Percentiles rank a stretch among this genome's conserved stretches.
Conservation (phyloP, 805 yeast genomes). For the Starmerella apicola region DNA sequence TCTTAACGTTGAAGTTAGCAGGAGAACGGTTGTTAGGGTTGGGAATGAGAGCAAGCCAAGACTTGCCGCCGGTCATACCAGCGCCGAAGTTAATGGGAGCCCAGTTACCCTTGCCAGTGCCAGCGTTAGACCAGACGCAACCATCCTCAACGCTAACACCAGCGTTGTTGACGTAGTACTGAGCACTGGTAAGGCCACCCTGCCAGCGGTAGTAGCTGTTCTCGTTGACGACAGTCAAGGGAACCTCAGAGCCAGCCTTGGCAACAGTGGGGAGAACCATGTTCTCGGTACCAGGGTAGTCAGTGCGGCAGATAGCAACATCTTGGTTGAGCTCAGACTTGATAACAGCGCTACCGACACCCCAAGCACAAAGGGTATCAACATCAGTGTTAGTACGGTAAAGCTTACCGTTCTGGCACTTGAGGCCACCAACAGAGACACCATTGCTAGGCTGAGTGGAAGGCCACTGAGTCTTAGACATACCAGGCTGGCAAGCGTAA, state of each 20-base stretch:
- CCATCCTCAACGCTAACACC: constrained; percentile 86
- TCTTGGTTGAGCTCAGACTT: constrained; percentile 48
- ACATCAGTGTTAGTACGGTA: constrained; percentile 63
- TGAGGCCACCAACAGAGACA: constrained; percentile 86
- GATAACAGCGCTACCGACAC: constrained; percentile 55
- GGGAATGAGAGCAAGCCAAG: constrained; percentile 85
- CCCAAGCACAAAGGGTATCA: constrained; percentile 79
- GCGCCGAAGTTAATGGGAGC: constrained; percentile 94
- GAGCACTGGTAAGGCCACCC: constrained; percentile 78
- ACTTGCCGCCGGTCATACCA: constrained; percentile 58
- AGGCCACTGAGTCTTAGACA: constrained; percentile 99
- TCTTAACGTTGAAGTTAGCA: constrained; percentile 63
- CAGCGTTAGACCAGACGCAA: constrained; percentile 81
- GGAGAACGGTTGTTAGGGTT: constrained; percentile 76
- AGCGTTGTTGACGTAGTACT: constrained; percentile 93
- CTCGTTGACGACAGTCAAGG: constrained; percentile 70
- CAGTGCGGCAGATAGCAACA: constrained; percentile 93
- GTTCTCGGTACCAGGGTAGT: constrained; percentile 98
- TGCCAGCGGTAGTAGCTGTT: constrained; percentile 69
- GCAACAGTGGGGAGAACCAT: constrained; percentile 91
- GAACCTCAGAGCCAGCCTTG: constrained; percentile 48
- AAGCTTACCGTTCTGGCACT: constrained; percentile 72
- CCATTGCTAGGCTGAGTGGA: constrained; percentile 74
- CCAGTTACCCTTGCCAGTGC: constrained; percentile 90
- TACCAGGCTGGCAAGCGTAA: constrained; percentile 96